These are phyloP conservation scores for Erythrobasidium hasegawianum DNA, from an alignment of 1,284 basidiomycete genomes.

Conservation along the genomic window DNA sequence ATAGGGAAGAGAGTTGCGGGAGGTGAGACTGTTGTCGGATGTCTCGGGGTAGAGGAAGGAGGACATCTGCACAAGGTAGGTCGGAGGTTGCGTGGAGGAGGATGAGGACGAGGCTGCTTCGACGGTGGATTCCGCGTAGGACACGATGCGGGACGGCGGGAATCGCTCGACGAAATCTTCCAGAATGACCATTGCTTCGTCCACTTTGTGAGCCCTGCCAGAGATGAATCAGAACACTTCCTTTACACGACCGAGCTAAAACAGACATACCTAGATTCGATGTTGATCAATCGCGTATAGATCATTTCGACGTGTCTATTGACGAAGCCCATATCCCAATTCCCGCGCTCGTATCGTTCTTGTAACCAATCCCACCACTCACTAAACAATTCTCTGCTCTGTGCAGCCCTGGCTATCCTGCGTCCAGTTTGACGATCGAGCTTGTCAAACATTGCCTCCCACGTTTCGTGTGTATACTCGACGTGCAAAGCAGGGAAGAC, in stretches of 20 bases:
- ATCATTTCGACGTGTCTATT: conserved; percentile 24
- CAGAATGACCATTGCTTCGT: conserved; percentile 7
- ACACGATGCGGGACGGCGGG: conserved; percentile 8
- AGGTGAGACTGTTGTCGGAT: conserved; percentile 3
- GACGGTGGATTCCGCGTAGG: not conserved
- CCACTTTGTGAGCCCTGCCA: conserved; percentile 9
- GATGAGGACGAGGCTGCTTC: not conserved
- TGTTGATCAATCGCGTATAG: conserved; percentile 6
- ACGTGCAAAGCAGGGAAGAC: not conserved
- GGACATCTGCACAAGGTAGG: conserved; percentile 22
- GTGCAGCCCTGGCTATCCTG: not conserved
- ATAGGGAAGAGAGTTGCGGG: not conserved
- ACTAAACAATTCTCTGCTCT: not conserved
- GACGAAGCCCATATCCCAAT: not conserved
- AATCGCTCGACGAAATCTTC: conserved; percentile 21
- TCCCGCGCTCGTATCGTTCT: not conserved
- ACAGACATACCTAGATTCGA: conserved; percentile 4
- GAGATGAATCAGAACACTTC: not conserved
- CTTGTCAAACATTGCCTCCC: conserved; percentile 24
- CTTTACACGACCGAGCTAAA: not conserved
- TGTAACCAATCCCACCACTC: conserved; percentile 19
- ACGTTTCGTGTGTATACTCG: not conserved
- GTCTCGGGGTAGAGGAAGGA: conserved; percentile 31
- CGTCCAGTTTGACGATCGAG: not conserved
- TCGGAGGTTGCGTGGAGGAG: not conserved